phyloP scores from a whole-genome alignment of 352 stramenopile species.

The Pythium biforme region DNA sequence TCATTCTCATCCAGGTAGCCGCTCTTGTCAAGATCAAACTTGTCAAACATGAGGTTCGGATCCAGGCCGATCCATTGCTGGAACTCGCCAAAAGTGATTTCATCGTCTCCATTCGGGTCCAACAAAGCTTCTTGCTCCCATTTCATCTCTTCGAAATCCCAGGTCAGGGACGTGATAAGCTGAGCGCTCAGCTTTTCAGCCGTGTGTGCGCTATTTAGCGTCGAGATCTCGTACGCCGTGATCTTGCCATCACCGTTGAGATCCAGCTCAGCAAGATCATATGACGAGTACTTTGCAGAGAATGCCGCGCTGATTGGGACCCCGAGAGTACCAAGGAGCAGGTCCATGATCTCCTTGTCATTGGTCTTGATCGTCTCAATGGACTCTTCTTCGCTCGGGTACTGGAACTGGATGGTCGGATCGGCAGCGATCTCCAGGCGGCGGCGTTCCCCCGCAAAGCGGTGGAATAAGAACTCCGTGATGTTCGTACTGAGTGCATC shows the following conservation, averaged over 20 bases:
- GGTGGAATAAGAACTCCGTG: slow-evolving; percentile 74
- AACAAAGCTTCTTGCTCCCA: slow-evolving; percentile 43
- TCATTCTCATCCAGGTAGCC: slow-evolving; percentile 84
- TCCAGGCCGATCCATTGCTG: slow-evolving; percentile 66
- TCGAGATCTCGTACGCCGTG: slow-evolving; percentile 54
- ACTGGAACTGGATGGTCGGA: slow-evolving; percentile 36
- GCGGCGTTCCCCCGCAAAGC: slow-evolving; percentile 52
- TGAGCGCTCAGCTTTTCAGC: slow-evolving; percentile 43
- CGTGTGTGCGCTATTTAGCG: slow-evolving; percentile 26
- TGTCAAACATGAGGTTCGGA: slow-evolving; percentile 77
- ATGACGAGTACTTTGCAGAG: slow-evolving; percentile 64
- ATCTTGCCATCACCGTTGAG: slow-evolving; percentile 67
- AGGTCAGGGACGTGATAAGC: slow-evolving; percentile 38
- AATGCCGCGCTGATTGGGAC: slow-evolving; percentile 59
- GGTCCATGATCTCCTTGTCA: slow-evolving; percentile 55
- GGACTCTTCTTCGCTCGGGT: slow-evolving; percentile 55
- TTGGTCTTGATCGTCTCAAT: slow-evolving; percentile 46
- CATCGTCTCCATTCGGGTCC: slow-evolving; percentile 48
- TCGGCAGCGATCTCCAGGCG: slow-evolving; percentile 47
- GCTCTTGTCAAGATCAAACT: slow-evolving; percentile 84
- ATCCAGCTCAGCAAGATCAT: slow-evolving; percentile 72
- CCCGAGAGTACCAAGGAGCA: slow-evolving; percentile 63
- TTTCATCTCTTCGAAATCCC: slow-evolving; percentile 67
- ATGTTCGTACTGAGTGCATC: slow-evolving; percentile 94
- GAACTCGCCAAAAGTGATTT: slow-evolving; percentile 75